Percentiles rank a stretch among this genome's conserved stretches.
Conservation (phyloP, 2,329 filamentous ascomycete genomes). For the Rhynchosporium agropyri region DNA sequence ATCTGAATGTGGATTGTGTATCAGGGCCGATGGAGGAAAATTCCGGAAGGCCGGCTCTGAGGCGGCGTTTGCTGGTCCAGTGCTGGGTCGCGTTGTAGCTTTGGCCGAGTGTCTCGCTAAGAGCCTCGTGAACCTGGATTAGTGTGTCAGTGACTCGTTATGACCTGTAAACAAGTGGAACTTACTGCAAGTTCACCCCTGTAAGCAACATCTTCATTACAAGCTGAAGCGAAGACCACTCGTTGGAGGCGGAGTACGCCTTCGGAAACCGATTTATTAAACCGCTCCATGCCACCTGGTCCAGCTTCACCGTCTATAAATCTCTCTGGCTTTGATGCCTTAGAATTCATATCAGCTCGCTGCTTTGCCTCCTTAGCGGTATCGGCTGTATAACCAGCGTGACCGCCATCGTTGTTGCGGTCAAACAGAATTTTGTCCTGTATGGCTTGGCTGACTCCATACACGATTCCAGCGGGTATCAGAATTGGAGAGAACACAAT, state of each 20-base stretch:
- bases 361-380: background rate
- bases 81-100: slow-evolving; percentile 13
- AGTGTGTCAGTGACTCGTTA: background rate
- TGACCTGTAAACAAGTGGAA: background rate
- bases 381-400: background rate
- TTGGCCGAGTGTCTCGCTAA: slow-evolving; percentile 8
- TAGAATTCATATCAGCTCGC: background rate
- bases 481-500: slow-evolving; percentile 1
- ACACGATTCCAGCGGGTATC: background rate
- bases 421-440: background rate
- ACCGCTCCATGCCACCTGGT: background rate
- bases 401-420: background rate
- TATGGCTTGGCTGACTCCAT: background rate
- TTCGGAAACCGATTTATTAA: background rate
- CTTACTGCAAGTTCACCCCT: slow-evolving; percentile 15
- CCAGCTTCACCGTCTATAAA: background rate
- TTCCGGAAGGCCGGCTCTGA: slow-evolving; percentile 4
- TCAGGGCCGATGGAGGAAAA: background rate
- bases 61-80: slow-evolving; percentile 13
- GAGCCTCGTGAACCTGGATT: slow-evolving; percentile 12
- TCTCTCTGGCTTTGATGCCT: background rate
- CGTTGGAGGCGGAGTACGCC: background rate
- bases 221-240: background rate
- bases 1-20: slow-evolving; percentile 10
- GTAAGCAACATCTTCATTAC: slow-evolving; percentile 10